phyloP scores from a whole-genome alignment of 441 rosid genomes.

The Brassica hybrid region DNA sequence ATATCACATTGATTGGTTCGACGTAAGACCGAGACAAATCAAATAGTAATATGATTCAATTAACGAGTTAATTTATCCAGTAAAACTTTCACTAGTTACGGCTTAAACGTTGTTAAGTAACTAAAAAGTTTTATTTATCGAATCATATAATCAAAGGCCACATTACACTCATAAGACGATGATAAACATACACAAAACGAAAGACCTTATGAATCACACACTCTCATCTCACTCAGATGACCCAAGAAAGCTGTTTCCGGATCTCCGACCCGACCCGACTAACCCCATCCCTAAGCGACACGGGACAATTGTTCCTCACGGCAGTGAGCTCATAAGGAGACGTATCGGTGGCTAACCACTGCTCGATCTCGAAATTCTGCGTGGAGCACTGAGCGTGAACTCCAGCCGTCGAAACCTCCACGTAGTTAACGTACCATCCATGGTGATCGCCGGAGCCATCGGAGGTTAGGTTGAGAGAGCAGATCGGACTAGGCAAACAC shows the following conservation, averaged over 20 bases:
- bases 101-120: not conserved
- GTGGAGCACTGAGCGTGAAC: conserved; percentile 57
- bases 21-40: not conserved
- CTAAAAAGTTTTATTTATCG: conserved; percentile 29
- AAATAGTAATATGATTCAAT: not conserved
- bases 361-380: conserved; percentile 68
- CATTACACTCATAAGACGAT: conserved; percentile 25
- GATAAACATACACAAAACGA: conserved; percentile 19
- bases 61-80: not conserved
- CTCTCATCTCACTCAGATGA: conserved; percentile 14
- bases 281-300: conserved; percentile 8
- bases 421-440: conserved; percentile 86
- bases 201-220: not conserved
- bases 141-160: conserved; percentile 19
- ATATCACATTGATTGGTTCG: conserved; percentile 16
- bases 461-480: conserved; percentile 71
- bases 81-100: not conserved
- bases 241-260: conserved; percentile 41
- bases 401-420: conserved; percentile 65
- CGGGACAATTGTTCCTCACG: conserved; percentile 53
- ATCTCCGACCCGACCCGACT: conserved; percentile 40
- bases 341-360: conserved; percentile 74
- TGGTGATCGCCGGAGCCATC: conserved; percentile 74
- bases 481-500: conserved; percentile 55
- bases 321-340: conserved; percentile 70